Base-by-base conservation (phyloP, 164 flowering plant genomes). In the Litsea cubeba region DNA sequence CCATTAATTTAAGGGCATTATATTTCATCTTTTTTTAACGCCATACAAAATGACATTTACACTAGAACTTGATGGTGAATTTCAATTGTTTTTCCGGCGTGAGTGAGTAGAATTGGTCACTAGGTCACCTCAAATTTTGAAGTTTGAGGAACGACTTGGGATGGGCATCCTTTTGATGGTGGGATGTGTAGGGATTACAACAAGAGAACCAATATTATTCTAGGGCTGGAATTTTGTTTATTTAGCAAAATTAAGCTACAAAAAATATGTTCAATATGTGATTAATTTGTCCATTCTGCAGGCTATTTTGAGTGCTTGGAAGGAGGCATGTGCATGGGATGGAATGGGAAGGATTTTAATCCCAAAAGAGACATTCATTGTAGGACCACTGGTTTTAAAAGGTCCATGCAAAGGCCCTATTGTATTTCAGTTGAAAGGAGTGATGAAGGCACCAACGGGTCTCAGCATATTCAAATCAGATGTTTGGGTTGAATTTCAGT, bases 301-400 rank as follows among this genome's bases (percentile, higher is more conserved):
- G 88, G 87, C 86, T 7, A 78, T 90, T 50, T 1, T 35, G 8
- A 65, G 51, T 46, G 87, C 87, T 24, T 88, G 89, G 90, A 80
- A 70, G 0, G 79, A 72, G 7, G 87, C 89, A 54, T 90, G 94
- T 50, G 54, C 35, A n/a, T 68, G 30, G 63, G 58, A 8, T 15
- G 84, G 79, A 15, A 17, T 25, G 1, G 63, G 71, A 50, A 68
- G 22, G 54, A 28, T 90, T n/a, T 26, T 74, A 62, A 73, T 88
- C 15, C 87, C 89, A 0, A 0, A 30, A 2, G 89, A 89, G 8
- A 76, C 69, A 12, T 88, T 73, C 50, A 3, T 79, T 28, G 7
- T 84, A 32, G 71, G 72, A 0, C 75, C 76, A 0, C 67, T 84
- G 5, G 10, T n/a, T 0, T 81, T 87, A 17, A 12, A 12, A 3